Base-by-base conservation (phyloP, 768 basidiomycete genomes). In the Cystobasidium ongulense region DNA sequence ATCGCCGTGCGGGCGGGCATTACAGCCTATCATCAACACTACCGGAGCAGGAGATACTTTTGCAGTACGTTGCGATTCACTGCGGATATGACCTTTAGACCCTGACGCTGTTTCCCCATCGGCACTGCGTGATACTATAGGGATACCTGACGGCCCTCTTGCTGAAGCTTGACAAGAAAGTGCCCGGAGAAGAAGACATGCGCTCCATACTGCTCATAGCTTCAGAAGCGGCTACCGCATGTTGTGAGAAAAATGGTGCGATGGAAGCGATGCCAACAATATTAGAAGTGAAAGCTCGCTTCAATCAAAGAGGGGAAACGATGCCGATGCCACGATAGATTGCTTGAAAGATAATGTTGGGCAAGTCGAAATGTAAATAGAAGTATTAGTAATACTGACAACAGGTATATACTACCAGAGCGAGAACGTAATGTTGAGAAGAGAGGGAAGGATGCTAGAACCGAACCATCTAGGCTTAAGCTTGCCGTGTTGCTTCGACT, bases 31-130 rank as follows among this genome's bases (percentile, higher is more conserved):
- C 57, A 46, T 63, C 33, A 46, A 75, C 39, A 75, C 74, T 52
- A 81, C 80, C 0, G 80, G 80, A 0, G 80, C 80, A 0, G 80
- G 80, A 0, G 80, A 81, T 41, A 77, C 76, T 53, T 80, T 80
- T 71, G 75, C 79, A 18, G 80, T 78, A 5, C 71, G 67, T 73
- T 29, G 25, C 23, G 41, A 41, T 8, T 41, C 43, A 23, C 35
- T 36, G 18, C 54, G 7, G 3, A 21, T 29, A 21, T 59, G 61
- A 29, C 43, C 50, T 0, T 46, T n/a, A 13, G 13, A 46, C 13
- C 13, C 43, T 46, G 13, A 13, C n/a, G 43, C 13, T 46, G 13
- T 46, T n/a, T 23, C 1, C 31, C 25, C 18, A 17, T 63, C 21
- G 0, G 38, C 38, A 31, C 25, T n/a, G 3, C 46, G 10, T 21